phyloP scores from a whole-genome alignment of 768 basidiomycete genomes.

The Pleurotus tuoliensis region DNA sequence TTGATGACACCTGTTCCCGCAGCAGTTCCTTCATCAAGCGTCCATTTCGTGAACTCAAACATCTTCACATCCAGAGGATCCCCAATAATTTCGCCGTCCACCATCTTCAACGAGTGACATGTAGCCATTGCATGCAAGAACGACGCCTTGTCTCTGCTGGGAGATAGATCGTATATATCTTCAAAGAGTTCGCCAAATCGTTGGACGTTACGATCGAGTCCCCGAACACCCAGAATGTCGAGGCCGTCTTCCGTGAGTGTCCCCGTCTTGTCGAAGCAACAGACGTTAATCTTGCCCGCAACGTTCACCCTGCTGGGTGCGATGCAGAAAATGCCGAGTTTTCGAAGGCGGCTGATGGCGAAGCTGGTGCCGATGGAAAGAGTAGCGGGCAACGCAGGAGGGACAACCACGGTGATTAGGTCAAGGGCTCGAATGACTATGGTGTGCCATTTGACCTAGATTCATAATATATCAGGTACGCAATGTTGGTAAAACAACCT shows the following conservation, averaged over 20 bases:
- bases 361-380: conserved; percentile 97
- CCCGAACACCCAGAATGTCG: conserved; percentile 92
- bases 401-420: conserved; percentile 94
- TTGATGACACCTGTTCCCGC: conserved; percentile 71
- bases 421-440: conserved; percentile 92
- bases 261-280: conserved; percentile 99
- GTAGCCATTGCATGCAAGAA: conserved; percentile 93
- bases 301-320: conserved; percentile 95
- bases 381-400: conserved; percentile 95
- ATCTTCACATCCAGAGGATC: conserved; percentile 97
- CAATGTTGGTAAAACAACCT: conserved; percentile 4
- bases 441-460: conserved; percentile 81
- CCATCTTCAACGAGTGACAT: conserved; percentile 91
- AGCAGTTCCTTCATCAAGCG: conserved; percentile 83
- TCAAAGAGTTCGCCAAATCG: conserved; percentile 89
- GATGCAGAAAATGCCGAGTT: conserved; percentile 90
- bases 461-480: background rate
- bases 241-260: conserved; percentile 97
- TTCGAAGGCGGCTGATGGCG: conserved; percentile 83
- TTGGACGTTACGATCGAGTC: conserved; percentile 68
- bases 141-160: conserved; percentile 67
- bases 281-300: conserved; percentile 93
- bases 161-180: conserved; percentile 82
- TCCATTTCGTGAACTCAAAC: conserved; percentile 98
- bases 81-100: conserved; percentile 85